These are phyloP conservation scores for Fagopyrum esculentum DNA, from an alignment of 148 eudicot genomes.

Conservation along the genomic window DNA sequence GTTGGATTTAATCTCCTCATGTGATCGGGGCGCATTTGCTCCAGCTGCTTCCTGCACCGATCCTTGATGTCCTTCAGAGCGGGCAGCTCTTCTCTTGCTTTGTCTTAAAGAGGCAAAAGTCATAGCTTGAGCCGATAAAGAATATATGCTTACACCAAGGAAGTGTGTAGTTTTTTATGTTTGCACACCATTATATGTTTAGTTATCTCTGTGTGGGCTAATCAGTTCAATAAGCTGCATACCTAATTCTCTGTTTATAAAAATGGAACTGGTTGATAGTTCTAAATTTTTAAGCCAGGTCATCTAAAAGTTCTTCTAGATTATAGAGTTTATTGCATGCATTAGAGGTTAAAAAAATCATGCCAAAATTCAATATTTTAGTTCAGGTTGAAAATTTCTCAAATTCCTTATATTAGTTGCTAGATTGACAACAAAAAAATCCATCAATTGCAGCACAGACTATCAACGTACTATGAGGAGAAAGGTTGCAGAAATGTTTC, in stretches of 20 bases:
- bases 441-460: background rate
- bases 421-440: background rate
- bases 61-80: constrained; percentile 58
- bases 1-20: constrained; percentile 96
- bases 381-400: background rate
- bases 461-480: background rate
- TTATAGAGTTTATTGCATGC: background rate
- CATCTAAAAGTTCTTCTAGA: background rate
- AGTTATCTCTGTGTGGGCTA: background rate
- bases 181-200: background rate
- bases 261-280: background rate
- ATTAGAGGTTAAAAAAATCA: background rate
- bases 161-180: constrained; percentile 1
- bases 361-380: background rate
- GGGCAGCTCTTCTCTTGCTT: constrained; percentile 58
- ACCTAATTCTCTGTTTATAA: background rate
- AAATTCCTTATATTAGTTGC: background rate
- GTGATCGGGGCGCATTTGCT: constrained; percentile 91
- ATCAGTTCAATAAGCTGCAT: background rate
- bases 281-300: background rate
- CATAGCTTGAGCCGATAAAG: background rate
- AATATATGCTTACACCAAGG: background rate
- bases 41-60: constrained; percentile 66
- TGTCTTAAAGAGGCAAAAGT: constrained; percentile 30
- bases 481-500: background rate